Base-by-base conservation (phyloP, 139 green algal genomes). In the Haematococcus lacustris region DNA sequence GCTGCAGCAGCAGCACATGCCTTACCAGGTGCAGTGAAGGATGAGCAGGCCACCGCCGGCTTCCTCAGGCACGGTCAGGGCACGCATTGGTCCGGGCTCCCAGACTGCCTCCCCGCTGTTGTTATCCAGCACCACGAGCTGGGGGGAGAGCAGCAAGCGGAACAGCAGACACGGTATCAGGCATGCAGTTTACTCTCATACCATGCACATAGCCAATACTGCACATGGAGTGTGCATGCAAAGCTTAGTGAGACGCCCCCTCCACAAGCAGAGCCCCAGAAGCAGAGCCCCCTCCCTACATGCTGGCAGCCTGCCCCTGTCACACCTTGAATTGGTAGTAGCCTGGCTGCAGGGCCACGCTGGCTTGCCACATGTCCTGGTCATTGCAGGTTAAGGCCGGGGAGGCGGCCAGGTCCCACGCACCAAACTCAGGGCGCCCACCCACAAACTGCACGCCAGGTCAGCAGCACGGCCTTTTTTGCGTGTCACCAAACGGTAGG, bases 241-340 rank as follows among this genome's bases (percentile, higher is more conserved):
- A n/a, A n/a, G n/a, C n/a, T n/a, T n/a, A n/a, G n/a, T n/a, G n/a
- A n/a, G n/a, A n/a, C n/a, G n/a, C n/a, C n/a, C n/a, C n/a, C n/a
- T n/a, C n/a, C n/a, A n/a, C n/a, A n/a, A n/a, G n/a, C n/a, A n/a
- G n/a, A n/a, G n/a, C n/a, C n/a, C n/a, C n/a, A n/a, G n/a, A n/a
- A n/a, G n/a, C n/a, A n/a, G n/a, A n/a, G n/a, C n/a, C n/a, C n/a
- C n/a, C n/a, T n/a, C n/a, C n/a, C n/a, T n/a, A n/a, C n/a, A n/a
- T n/a, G n/a, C n/a, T n/a, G n/a, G n/a, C n/a, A n/a, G n/a, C 13
- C 47, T 17, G 47, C 47, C 47, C 9, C 13, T 9, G 17, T 9
- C 57, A 13, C 61, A 67, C 61, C 61, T 69, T 69, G 38, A 69
- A 69, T 21, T 69, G 63, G 63, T 69, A 69, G 30, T 69, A 40